Evolutionary conservation across 2,329 filamentous ascomycete species (phyloP).

Genomic region (Aspergillus fijiensis): DNA sequence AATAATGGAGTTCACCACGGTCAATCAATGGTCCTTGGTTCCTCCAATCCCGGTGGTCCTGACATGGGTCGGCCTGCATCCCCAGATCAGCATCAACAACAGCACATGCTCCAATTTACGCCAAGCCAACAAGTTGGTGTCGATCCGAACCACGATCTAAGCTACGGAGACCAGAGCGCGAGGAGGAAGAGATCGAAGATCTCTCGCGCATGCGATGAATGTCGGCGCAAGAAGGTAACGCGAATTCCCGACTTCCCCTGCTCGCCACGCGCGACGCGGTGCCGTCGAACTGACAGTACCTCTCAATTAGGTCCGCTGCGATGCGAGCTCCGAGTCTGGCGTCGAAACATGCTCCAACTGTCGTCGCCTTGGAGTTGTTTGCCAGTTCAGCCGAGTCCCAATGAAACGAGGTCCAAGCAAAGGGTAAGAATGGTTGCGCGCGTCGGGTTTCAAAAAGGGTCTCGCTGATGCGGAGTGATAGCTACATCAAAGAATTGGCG

Average conservation of each 20-base stretch:
- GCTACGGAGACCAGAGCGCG: slow-evolving; percentile 60
- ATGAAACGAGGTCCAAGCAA: slow-evolving; percentile 89
- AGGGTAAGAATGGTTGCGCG: slow-evolving; percentile 56
- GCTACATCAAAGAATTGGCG: slow-evolving; percentile 88
- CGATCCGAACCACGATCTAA: slow-evolving; percentile 49
- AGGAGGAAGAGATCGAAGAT: slow-evolving; percentile 81
- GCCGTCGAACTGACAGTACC: slow-evolving; percentile 21
- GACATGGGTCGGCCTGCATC: slow-evolving; percentile 41
- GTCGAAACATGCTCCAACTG: slow-evolving; percentile 79
- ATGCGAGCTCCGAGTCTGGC: slow-evolving; percentile 72
- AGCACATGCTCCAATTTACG: slow-evolving; percentile 44
- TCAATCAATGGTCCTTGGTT: slow-evolving; percentile 41
- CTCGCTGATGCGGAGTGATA: slow-evolving; percentile 36
- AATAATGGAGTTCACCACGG: slow-evolving; percentile 43
- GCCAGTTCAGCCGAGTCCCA: slow-evolving; percentile 81
- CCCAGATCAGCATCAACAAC: slow-evolving; percentile 41
- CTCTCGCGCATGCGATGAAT: slow-evolving; percentile 85
- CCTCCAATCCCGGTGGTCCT: slow-evolving; percentile 34
- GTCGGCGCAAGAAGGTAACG: slow-evolving; percentile 72
- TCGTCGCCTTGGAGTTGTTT: slow-evolving; percentile 70
- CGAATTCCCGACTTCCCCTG: slow-evolving; percentile 19
- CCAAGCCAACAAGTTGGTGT: slow-evolving; percentile 46
- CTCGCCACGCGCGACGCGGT: slow-evolving; percentile 17
- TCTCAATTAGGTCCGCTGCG: slow-evolving; percentile 68
- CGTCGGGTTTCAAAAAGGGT: background rate